Evolutionary conservation across 2,329 filamentous ascomycete species (phyloP), one percentile per base, ranked within the genome.

Genomic region (Cadophora sp.): DNA sequence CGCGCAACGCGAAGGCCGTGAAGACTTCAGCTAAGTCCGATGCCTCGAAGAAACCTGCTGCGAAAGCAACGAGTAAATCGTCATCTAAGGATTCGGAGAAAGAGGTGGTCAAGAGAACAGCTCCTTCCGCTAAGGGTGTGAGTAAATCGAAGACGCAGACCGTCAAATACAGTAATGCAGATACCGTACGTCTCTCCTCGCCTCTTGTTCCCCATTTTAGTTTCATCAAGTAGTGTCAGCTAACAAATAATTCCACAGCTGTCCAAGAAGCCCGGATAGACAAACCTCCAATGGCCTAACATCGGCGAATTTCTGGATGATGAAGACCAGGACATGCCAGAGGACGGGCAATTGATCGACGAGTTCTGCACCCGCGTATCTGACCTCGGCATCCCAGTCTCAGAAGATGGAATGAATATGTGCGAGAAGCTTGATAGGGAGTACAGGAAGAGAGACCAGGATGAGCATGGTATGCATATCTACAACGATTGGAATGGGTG

Each of bases 401-500:
- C 69, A 6, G 60, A 67, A 36, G 63, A 62, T 7, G 71, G 68
- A 39, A 50, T 22, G n/a, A 51, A 62, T 1, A 43, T 66, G 16
- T 53, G 51, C n/a, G 24, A 66, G 24, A 66, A 69, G 24, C n/a
- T 71, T 5, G 59, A 64, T 14, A 58, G 41, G 13, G 70, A 73
- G 22, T 24, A 51, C 18, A 43, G 51, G 39, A 73, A 74, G 30
- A 61, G 70, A 41, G 55, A 74, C 62, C 72, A 70, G 33, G 65
- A 74, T 51, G 2, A 9, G 0, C 30, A 63, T n/a, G 45, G 59
- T 18, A 68, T 73, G 68, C 65, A 69, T 51, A 70, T 73, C 14
- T 71, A 71, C 22, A 71, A 70, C 36, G 68, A 75, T 30, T 74
- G 67, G 65, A 69, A 68, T 60, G 72, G 69, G 4, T 70, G 62